Conservation (phyloP, 1,139 yeast genomes). For the Candida sojae region DNA sequence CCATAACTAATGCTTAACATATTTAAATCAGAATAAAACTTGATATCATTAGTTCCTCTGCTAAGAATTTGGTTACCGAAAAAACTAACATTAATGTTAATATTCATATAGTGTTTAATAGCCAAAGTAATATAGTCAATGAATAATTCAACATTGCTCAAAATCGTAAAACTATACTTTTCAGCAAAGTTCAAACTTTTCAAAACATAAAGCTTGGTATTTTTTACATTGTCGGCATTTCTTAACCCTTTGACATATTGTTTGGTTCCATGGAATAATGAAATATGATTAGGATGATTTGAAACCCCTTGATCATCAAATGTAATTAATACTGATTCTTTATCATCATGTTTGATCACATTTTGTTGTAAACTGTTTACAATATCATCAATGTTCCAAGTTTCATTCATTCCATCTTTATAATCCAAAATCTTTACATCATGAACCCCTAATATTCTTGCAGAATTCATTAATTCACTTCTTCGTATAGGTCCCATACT, state of each 20-base stretch:
- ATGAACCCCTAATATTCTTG: constrained; percentile 57
- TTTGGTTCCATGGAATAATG: constrained; percentile 59
- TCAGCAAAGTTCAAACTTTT: constrained; percentile 48
- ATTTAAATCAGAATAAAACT: constrained; percentile 54
- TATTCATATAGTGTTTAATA: constrained; percentile 32
- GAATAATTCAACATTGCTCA: constrained; percentile 48
- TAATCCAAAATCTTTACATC: constrained; percentile 54
- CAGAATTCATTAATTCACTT: constrained; percentile 60
- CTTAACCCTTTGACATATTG: constrained; percentile 24
- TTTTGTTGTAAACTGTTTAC: constrained; percentile 24
- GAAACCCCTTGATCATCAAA: constrained; percentile 87
- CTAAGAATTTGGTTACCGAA: constrained; percentile 23
- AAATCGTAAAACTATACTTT: constrained; percentile 54
- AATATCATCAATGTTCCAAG: constrained; percentile 60
- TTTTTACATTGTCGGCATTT: neutral
- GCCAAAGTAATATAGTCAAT: constrained; percentile 35
- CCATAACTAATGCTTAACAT: constrained; percentile 61
- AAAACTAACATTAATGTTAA: constrained; percentile 45
- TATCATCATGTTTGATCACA: constrained; percentile 14
- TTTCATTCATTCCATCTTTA: constrained; percentile 71
- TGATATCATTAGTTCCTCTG: constrained; percentile 27
- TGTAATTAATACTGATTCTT: constrained; percentile 53
- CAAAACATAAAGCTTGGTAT: constrained; percentile 37
- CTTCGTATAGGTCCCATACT: constrained; percentile 68
- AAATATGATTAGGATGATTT: constrained; percentile 79